Evolutionary conservation across 2,329 filamentous ascomycete genomes (phyloP).

Genomic region (Aureobasidium pullulans): DNA sequence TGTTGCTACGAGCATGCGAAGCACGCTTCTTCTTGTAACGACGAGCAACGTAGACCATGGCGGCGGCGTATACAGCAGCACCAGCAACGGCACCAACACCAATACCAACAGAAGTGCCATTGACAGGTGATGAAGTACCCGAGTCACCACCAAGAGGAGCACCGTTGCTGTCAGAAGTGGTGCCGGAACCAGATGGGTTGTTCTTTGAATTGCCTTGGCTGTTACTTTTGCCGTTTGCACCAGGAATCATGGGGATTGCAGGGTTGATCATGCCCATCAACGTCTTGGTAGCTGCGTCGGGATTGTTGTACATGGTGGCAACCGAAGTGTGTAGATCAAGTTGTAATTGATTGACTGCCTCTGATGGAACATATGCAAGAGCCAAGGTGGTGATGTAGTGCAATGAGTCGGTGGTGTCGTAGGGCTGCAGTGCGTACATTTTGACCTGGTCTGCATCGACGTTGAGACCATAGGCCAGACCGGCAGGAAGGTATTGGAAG

Average conservation of each 20-base stretch:
- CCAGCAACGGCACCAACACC: conserved; percentile 70
- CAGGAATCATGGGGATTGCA: conserved; percentile 61
- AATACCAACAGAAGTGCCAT: conserved; percentile 60
- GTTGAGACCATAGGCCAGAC: conserved; percentile 59
- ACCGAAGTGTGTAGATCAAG: conserved; percentile 64
- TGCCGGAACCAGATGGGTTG: conserved; percentile 29
- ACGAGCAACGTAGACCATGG: conserved; percentile 88
- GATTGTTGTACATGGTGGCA: conserved; percentile 68
- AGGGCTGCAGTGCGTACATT: conserved; percentile 67
- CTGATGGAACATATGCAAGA: conserved; percentile 40
- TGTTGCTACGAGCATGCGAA: conserved; percentile 66
- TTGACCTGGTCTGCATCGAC: conserved; percentile 45
- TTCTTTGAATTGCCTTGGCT: conserved; percentile 33
- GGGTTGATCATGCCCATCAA: conserved; percentile 79
- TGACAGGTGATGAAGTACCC: conserved; percentile 48
- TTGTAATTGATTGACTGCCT: conserved; percentile 49
- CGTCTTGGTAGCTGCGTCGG: conserved; percentile 56
- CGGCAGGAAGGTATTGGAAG: conserved; percentile 67
- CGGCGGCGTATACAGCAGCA: conserved; percentile 80
- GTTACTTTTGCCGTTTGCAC: conserved; percentile 35
- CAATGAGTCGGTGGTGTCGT: conserved; percentile 60
- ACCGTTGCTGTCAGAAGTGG: conserved; percentile 34
- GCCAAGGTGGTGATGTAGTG: conserved; percentile 79
- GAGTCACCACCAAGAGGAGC: conserved; percentile 45
- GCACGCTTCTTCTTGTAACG: conserved; percentile 70